phyloP scores from a whole-genome alignment of 331 rosid species.

The Malus hybrid region DNA sequence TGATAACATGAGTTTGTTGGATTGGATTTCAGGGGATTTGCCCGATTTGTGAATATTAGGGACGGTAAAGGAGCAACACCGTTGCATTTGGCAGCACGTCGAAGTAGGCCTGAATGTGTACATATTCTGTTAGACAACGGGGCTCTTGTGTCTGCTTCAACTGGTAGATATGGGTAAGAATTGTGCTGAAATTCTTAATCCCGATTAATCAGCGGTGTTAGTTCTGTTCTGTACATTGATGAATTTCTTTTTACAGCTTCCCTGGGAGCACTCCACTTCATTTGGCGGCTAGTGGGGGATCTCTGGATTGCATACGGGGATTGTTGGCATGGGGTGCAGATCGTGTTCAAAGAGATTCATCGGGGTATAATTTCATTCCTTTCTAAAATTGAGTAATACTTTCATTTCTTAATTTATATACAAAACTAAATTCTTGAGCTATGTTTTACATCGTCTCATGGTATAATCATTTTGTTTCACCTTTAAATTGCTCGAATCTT shows the following conservation, averaged over 20 bases:
- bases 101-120: slow-evolving; percentile 67
- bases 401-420: neutral
- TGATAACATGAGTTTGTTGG: neutral
- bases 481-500: neutral
- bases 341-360: slow-evolving; percentile 69
- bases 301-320: slow-evolving; percentile 77
- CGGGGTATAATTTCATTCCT: slow-evolving; percentile 43
- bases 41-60: slow-evolving; percentile 81
- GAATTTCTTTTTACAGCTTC: slow-evolving; percentile 41
- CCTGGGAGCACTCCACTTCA: slow-evolving; percentile 90
- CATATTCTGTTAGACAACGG: slow-evolving; percentile 65
- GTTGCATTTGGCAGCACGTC: slow-evolving; percentile 79
- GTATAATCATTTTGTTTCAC: neutral
- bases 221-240: slow-evolving; percentile 7
- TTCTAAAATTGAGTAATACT: slow-evolving; percentile 23
- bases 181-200: neutral
- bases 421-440: neutral
- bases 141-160: slow-evolving; percentile 86
- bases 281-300: slow-evolving; percentile 92
- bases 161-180: slow-evolving; percentile 73
- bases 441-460: neutral
- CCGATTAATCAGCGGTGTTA: neutral
- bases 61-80: slow-evolving; percentile 89
- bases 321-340: slow-evolving; percentile 94
- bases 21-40: slow-evolving; percentile 62